Evolutionary conservation across 2,329 filamentous ascomycete genomes (phyloP).

Genomic region (Microcyclosporella mali): DNA sequence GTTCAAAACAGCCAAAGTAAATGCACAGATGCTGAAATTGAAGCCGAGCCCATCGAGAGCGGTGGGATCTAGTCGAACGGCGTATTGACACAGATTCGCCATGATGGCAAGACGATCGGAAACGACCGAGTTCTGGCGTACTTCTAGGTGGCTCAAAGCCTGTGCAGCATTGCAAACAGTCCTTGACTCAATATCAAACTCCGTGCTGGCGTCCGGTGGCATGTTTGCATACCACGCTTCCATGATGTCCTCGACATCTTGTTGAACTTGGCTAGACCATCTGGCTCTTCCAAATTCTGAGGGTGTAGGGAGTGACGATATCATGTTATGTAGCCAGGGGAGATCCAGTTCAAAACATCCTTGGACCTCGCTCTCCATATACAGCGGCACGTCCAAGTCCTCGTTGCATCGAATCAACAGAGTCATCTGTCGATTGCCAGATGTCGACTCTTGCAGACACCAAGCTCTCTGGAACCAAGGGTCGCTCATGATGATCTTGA

Average conservation of each 20-base stretch:
- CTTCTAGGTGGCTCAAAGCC: not conserved
- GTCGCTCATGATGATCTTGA: conserved; percentile 8
- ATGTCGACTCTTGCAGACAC: conserved; percentile 9
- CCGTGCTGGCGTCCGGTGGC: not conserved
- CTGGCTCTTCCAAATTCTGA: not conserved
- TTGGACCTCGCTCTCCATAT: not conserved
- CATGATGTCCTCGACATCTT: not conserved
- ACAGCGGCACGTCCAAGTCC: not conserved
- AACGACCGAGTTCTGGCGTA: not conserved
- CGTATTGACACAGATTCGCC: conserved; percentile 1
- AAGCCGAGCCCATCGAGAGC: not conserved
- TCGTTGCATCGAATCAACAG: not conserved
- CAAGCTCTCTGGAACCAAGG: conserved; percentile 10
- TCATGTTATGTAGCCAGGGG: not conserved
- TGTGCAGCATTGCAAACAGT: conserved; percentile 1
- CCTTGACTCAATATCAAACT: not conserved
- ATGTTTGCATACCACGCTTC: not conserved
- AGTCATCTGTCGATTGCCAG: not conserved
- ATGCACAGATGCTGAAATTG: not conserved
- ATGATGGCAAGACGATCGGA: conserved; percentile 1
- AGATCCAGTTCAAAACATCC: conserved; percentile 3
- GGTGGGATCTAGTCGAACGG: not conserved
- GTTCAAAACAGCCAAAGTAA: not conserved
- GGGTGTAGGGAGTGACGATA: not conserved
- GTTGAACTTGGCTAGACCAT: not conserved